Conservation (phyloP, 305 asterid genomes). For the Striga hermonthica region DNA sequence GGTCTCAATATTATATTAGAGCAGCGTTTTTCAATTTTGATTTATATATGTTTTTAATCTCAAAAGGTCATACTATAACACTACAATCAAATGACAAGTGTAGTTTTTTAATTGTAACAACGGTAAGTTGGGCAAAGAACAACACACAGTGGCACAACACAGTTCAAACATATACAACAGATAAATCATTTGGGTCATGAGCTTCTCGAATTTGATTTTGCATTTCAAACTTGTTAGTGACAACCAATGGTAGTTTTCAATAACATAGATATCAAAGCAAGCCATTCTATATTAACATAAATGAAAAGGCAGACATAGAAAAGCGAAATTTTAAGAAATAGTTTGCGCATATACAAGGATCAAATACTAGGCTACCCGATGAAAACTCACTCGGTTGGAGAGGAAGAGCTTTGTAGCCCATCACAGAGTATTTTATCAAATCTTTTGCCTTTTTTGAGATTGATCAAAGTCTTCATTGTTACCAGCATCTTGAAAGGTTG, state of each 20-base stretch:
- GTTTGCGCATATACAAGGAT: conserved; percentile 29
- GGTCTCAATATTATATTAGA: neutral
- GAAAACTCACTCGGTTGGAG: conserved; percentile 22
- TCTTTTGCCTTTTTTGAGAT: conserved; percentile 60
- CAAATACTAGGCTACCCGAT: conserved; percentile 20
- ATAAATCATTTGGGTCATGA: neutral
- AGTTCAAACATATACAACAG: neutral
- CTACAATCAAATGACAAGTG: conserved; percentile 1
- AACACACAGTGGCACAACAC: neutral
- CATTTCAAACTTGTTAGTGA: neutral
- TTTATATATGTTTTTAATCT: conserved; percentile 31
- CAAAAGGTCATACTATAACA: no score
- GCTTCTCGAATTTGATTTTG: conserved; percentile 2
- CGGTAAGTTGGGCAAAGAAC: neutral
- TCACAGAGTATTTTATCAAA: conserved; percentile 32
- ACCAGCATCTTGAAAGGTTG: conserved; percentile 43
- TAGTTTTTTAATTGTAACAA: neutral
- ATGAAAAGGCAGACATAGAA: conserved; percentile 4
- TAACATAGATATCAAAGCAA: conserved; percentile 18
- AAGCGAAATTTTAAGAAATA: conserved; percentile 19
- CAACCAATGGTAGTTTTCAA: neutral
- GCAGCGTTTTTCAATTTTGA: conserved; percentile 1
- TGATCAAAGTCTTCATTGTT: conserved; percentile 52
- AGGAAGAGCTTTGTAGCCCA: conserved; percentile 12
- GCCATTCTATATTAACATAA: conserved; percentile 19